phyloP scores from a whole-genome alignment of 768 basidiomycete genomes.

The Psilocybe sp. region DNA sequence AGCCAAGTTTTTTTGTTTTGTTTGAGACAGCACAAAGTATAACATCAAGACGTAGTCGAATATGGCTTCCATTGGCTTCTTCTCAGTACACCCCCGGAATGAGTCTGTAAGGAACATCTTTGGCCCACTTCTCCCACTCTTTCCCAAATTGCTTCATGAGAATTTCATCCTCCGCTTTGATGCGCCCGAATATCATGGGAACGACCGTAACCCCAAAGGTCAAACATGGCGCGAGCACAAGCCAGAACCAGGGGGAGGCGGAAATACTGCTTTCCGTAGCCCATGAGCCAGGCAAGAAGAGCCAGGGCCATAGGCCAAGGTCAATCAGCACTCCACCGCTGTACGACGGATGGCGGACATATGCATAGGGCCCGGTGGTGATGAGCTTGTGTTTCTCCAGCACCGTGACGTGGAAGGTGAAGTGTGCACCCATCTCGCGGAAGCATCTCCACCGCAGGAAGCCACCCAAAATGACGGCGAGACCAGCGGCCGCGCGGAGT shows the following conservation, averaged over 20 bases:
- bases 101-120: background rate
- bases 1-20: too few relatives aligned
- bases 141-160: slow-evolving; percentile 3
- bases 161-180: slow-evolving; percentile 1
- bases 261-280: background rate
- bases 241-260: background rate
- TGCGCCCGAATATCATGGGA: background rate
- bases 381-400: background rate
- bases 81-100: slow-evolving; percentile 1
- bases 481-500: too few relatives aligned
- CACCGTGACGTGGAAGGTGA: slow-evolving; percentile 1
- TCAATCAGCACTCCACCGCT: background rate
- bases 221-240: background rate
- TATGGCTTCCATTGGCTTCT: background rate
- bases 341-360: slow-evolving; percentile 3
- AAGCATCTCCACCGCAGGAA: slow-evolving; percentile 1
- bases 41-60: too few relatives aligned
- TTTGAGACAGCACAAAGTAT: too few relatives aligned
- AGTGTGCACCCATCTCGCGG: slow-evolving; percentile 1
- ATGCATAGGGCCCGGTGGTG: background rate
- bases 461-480: background rate
- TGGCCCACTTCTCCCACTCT: slow-evolving; percentile 5
- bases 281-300: background rate
- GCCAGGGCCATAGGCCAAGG: background rate
- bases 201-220: background rate